Conservation (phyloP, 2,329 filamentous ascomycete species). For the Apiospora rasikravindrae region DNA sequence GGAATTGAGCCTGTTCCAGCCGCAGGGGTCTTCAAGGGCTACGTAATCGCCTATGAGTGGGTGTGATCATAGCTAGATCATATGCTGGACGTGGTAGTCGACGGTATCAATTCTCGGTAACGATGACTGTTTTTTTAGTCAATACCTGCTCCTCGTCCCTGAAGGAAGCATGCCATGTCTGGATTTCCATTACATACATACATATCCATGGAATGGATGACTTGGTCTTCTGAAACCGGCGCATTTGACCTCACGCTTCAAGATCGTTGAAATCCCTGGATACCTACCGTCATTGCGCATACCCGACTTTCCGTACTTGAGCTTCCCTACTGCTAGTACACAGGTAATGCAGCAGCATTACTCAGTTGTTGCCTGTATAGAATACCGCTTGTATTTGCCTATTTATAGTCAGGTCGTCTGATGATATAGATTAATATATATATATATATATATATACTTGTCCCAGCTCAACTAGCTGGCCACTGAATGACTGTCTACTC, state of each 20-base stretch:
- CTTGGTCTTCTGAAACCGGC: background rate
- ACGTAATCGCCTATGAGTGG: constrained; percentile 8
- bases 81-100: background rate
- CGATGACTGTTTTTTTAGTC: background rate
- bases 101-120: background rate
- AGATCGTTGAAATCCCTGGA: background rate
- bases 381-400: background rate
- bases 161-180: background rate
- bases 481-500: background rate
- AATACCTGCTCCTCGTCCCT: background rate
- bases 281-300: background rate
- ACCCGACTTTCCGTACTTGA: background rate
- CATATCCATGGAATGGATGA: background rate
- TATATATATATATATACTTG: background rate
- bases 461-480: background rate
- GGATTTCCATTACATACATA: background rate
- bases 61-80: background rate
- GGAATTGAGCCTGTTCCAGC: background rate
- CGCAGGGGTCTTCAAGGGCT: background rate
- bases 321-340: background rate
- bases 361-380: background rate
- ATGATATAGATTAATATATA: background rate
- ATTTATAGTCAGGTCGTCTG: background rate
- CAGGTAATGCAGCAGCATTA: background rate
- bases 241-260: background rate